Evolutionary conservation across 75 land plant species (phyloP), one percentile per base, ranked within the genome.

Genomic region (Pseudotsuga menziesii): DNA sequence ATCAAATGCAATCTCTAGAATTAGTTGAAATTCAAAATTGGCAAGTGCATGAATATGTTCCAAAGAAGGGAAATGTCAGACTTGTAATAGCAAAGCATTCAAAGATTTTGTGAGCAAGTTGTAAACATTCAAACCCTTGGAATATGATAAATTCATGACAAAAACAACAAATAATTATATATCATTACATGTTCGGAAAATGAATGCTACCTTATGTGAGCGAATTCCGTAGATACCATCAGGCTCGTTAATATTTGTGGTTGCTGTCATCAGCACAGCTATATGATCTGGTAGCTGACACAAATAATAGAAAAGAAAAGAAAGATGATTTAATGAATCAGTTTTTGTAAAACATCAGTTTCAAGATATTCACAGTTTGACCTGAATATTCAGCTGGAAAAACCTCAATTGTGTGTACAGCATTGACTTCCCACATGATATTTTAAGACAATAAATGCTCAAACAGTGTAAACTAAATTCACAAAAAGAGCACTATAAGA

Each of bases 221-320:
- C 85, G 90, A 57, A 97, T 85, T 54, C 99, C 99, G 78, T 97
- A 94, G 23, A 94, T 82, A 78, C 98, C 88, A 77, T 97, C 99
- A 56, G 99, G 99, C 80, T 97, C 99, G 85, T 97, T 97, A 55
- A 97, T 91, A 35, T 89, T 83, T 61, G 86, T 92, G 62, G 91
- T 82, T 57, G 92, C 98, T 41, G 86, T 75, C 63, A 91, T 59
- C 27, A 97, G 88, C 61, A 92, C 79, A 62, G 88, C 92, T 86
- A 94, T 67, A 48, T 94, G 99, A 32, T 58, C 83, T 57, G 99
- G 92, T 70, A 97, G 58, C 99, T 97, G 86, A 57, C 23, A 61
- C 12, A 64, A 78, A 72, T 20, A 29, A 39, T 2, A 78, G 41
- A 35, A 20, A n/a, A 60, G 59, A 54, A 16, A 66, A 8, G 19